These are phyloP conservation scores for Talaromyces wortmannii DNA, from an alignment of 495 filamentous ascomycete species.

Conservation along the genomic window DNA sequence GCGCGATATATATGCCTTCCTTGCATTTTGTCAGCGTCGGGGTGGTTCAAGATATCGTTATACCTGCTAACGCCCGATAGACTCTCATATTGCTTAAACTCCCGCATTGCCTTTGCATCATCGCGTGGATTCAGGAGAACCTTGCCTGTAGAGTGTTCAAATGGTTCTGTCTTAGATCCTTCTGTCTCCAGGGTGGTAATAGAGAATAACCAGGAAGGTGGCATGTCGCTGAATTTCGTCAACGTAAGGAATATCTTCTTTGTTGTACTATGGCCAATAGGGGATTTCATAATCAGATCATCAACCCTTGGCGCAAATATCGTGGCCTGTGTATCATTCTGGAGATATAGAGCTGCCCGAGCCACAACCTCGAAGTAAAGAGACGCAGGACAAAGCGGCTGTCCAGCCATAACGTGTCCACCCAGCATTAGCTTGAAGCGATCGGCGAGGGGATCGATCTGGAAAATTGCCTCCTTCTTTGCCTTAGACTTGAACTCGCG, in stretches of 20 bases:
- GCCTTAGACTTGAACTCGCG: background rate
- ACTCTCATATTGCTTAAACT: constrained; percentile 4
- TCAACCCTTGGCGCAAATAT: no score
- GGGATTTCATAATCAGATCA: no score
- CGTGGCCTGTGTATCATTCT: background rate
- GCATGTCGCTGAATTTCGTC: no score
- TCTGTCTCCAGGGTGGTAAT: no score
- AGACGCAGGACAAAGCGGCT: constrained; percentile 33
- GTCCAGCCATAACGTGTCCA: constrained; percentile 29
- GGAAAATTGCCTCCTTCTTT: background rate
- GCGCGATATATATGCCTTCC: constrained; percentile 24
- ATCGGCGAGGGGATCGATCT: background rate
- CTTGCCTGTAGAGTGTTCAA: no score
- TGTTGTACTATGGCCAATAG: no score
- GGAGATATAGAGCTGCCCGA: constrained; percentile 9
- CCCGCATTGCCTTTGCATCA: no score
- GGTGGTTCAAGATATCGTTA: background rate
- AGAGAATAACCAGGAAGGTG: no score
- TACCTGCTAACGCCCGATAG: background rate
- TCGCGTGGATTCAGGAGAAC: no score
- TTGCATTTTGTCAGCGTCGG: constrained; percentile 3
- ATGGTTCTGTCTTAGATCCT: no score
- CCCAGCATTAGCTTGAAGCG: background rate
- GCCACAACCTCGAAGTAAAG: constrained; percentile 34
- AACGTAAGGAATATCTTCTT: no score